These are phyloP conservation scores for Mortierella sp. DNA, from an alignment of 371 early-diverging fungal species.

Conservation along the genomic window DNA sequence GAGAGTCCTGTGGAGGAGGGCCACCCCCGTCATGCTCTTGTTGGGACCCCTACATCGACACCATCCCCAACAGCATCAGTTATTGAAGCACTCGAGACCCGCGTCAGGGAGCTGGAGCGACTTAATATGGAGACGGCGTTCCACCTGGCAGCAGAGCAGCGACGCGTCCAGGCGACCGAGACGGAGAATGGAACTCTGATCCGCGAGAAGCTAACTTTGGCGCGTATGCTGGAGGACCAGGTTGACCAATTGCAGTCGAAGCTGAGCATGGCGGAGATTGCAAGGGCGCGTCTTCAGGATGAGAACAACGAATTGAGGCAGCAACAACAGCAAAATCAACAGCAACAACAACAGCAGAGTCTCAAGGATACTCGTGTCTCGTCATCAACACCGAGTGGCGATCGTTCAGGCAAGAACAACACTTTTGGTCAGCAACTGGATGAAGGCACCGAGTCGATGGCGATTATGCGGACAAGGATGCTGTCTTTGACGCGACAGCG, in stretches of 20 bases:
- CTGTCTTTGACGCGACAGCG: constrained; percentile 30
- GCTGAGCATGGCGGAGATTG: constrained; percentile 43
- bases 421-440: background rate
- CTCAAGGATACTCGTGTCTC: background rate
- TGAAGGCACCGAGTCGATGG: constrained; percentile 9
- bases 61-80: constrained; percentile 4
- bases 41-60: constrained; percentile 14
- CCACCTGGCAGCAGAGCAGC: constrained; percentile 49
- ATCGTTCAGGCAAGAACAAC: background rate
- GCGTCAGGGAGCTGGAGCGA: constrained; percentile 47
- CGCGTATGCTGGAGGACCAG: constrained; percentile 50
- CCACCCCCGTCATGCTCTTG: constrained; percentile 12
- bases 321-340: constrained; percentile 24
- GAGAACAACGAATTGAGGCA: constrained; percentile 38
- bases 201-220: constrained; percentile 46
- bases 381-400: background rate
- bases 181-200: constrained; percentile 41
- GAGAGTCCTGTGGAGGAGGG: constrained; percentile 16
- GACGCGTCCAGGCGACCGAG: constrained; percentile 47
- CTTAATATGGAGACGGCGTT: constrained; percentile 44
- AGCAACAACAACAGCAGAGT: constrained; percentile 11
- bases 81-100: constrained; percentile 39
- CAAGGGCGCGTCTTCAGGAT: constrained; percentile 42
- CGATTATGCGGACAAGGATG: constrained; percentile 19
- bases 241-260: constrained; percentile 50